Base-by-base conservation (phyloP, 345 rosid genomes). In the Kernera saxatilis region DNA sequence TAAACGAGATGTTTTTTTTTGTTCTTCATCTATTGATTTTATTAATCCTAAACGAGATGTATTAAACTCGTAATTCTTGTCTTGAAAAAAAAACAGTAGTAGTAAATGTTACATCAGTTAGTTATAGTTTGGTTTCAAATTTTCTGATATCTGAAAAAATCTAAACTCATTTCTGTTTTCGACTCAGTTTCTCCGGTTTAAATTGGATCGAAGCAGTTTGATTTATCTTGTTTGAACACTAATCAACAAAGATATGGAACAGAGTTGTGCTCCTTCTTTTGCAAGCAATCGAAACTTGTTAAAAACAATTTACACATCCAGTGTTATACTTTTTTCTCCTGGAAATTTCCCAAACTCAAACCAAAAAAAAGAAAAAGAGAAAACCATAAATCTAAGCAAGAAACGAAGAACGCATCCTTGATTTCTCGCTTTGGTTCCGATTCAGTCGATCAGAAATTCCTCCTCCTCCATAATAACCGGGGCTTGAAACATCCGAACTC, bases 361-460 rank as follows among this genome's bases (percentile, higher is more conserved):
- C 50, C 48, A 11, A 52, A 51, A 46, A 46, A 12, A 19, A 19
- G 15, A 22, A 21, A 18, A 26, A 70, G 23, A 27, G 25, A 51
- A 10, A 69, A 11, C 17, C 53, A 63, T 19, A 40, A 33, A 22
- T 13, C 78, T 74, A 67, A 50, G 58, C 62, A 74, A 66, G 72
- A 58, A 58, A 67, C 29, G 78, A 58, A 50, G 73, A 67, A 67
- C 36, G 62, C 78, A 67, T 26, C 39, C 73, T 67, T 9, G 78
- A 32, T 69, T 67, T 74, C 11, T 40, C 73, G 44, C 73, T 74
- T 11, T 74, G 78, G 56, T 74, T 74, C 18, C 73, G 56, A 33
- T 36, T 74, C 32, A 74, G 9, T 18, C 64, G 40, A 12, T 67
- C 69, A 59, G 78, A 67, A 59, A 19, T 55, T 57, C 25, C 76